Percentiles rank a stretch among this genome's conserved stretches.
These are phyloP conservation scores for Fusarium nodosum DNA, from an alignment of 2,329 filamentous ascomycete genomes.

Conservation along the genomic window DNA sequence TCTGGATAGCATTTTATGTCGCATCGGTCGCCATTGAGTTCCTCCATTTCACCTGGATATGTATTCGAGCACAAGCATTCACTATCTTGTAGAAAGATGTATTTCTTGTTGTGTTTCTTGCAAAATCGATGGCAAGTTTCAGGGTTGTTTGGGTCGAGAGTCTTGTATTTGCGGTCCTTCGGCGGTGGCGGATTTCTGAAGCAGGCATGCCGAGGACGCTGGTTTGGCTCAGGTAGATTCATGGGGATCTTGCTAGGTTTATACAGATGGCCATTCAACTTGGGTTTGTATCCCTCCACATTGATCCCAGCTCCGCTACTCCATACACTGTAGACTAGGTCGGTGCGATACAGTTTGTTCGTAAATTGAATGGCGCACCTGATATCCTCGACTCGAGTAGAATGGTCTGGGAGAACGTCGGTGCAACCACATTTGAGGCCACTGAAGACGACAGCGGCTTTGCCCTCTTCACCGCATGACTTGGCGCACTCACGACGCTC, in stretches of 20 bases:
- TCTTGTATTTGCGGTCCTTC: no score
- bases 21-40: neutral
- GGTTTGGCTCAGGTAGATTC: neutral
- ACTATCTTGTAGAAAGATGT: neutral
- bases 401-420: accelerated
- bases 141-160: neutral
- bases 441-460: neutral
- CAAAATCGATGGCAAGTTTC: neutral
- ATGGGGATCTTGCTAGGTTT: accelerated
- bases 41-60: accelerated
- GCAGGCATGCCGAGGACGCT: neutral
- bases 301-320: neutral
- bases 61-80: neutral
- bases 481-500: neutral
- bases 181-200: neutral
- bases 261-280: accelerated
- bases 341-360: neutral
- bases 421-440: neutral
- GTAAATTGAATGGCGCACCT: neutral
- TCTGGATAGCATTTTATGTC: neutral
- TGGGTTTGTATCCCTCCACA: neutral
- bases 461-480: neutral
- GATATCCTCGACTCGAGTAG: neutral
- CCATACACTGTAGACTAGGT: neutral
- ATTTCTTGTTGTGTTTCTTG: accelerated